Base-by-base conservation (phyloP, 1,284 basidiomycete genomes). In the Austroboletus novae-zelandiae region DNA sequence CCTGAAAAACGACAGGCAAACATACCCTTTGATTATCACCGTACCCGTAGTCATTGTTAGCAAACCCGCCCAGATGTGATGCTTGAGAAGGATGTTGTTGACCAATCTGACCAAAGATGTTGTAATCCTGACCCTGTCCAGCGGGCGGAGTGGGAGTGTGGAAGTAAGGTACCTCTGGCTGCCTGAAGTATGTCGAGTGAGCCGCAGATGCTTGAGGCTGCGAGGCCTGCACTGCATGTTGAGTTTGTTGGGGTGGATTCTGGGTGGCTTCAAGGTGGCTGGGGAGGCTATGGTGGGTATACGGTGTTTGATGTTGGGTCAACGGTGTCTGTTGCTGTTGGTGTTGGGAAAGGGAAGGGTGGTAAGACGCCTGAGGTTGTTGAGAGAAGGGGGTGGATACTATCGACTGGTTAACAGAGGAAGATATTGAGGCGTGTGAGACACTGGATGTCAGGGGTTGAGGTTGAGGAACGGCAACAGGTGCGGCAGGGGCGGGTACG, bases 141-240 rank as follows among this genome's bases (percentile, higher is more conserved):
- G 79, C 81, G 48, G 86, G 86, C 25, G 86, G 86, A 4, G 86
- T 89, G 8, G 84, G 79, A 0, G 84, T 75, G 61, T 89, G 84
- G 74, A 86, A 89, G 66, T 88, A 89, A 5, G 83, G 83, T 9
- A 72, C 66, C 31, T 87, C 83, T 8, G 75, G 76, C 61, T 84
- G 84, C 47, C 86, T 77, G 74, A 86, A 87, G 61, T 87, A 89
- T 1, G 74, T 73, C 4, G 74, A 60, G 39, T 68, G 67, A 47
- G 65, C 51, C 35, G 57, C 56, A 23, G 70, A 61, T n/a, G 70
- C 59, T 60, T 70, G 65, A 4, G 64, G 56, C 9, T 66, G 64
- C 10, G 66, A 57, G 14, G 62, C 54, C 35, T 69, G 68, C 4
- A 59, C 17, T 20, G 54, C 44, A 11, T 70, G 69, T 30, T 68